Evolutionary conservation across 331 rosid genomes (phyloP), one percentile per base, ranked within the genome.

Genomic region (Ulmus americana): DNA sequence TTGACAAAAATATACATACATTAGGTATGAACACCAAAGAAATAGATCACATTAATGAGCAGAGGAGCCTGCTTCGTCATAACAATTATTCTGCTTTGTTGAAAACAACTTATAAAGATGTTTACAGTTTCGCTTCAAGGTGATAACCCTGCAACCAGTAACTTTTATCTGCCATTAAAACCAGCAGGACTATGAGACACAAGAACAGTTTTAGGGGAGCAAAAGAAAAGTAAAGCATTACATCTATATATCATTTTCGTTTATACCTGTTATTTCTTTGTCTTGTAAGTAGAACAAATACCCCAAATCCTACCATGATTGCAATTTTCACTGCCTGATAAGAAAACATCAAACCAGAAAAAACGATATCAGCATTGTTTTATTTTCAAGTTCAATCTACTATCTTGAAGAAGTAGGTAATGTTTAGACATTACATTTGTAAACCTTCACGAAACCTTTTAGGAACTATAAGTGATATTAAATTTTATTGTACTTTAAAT

Each of bases 271-370:
- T 65, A 61, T 64, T 83, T 67, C 86, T 75, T 53, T 85, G 95
- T 74, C 98, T 85, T 10, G 95, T 79, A 18, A 94, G 70, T 58
- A 94, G 80, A 82, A 94, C 91, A 53, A 90, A 85, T 47, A 83
- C 40, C 59, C 97, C 99, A 64, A 94, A 94, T 66, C 97, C 97
- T 39, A 81, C 18, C 75, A 94, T 82, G 61, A 84, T 73, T 76
- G 90, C 95, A 79, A 76, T 77, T 79, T 82, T 90, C 22, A 87
- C 47, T 45, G 75, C 91, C 99, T 90, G 85, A 49, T 57, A 64
- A 72, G 28, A 53, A 40, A 39, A 76, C 60, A 55, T 11, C 12
- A 53, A 7, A 43, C 15, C 20, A 13, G 12, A 48, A 49, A 43
- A 0, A 43, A 0, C 11, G 48, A 44, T 13, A 48, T 50, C 28